Evolutionary conservation across 306 rosid species (phyloP), one percentile per base, ranked within the genome.

Genomic region (Prunus armeniaca): DNA sequence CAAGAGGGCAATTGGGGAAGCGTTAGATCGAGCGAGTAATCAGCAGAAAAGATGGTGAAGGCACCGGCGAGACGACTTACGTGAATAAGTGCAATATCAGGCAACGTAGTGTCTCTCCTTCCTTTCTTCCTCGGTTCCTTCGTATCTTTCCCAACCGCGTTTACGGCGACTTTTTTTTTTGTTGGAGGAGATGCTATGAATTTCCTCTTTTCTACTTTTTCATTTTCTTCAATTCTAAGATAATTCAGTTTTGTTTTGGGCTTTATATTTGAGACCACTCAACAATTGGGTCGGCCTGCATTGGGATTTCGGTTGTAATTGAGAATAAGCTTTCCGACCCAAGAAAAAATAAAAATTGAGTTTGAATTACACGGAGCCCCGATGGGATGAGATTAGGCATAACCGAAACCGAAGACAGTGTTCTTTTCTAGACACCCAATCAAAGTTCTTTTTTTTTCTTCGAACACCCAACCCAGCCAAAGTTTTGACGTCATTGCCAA

Each of bases 51-150:
- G 14, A 32, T 18, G 43, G 46, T 9, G 69, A 65, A 18, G 69
- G 69, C 52, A 56, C 65, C 32, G 49, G 46, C 34, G 8, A 55
- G 20, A 51, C 17, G 19, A 51, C 34, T 56, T 55, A 46, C 64
- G 52, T 34, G 65, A 71, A 71, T 25, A 28, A 32, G 74, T 70
- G 74, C 18, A 70, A 32, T 12, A 54, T 49, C 50, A 47, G 58
- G 73, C 58, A 69, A 52, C 73, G 24, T 12, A 55, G 34, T 7
- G 52, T 72, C 51, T 55, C 64, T 52, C 75, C 75, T 70, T 34
- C 75, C 51, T 34, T 38, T 43, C 65, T 55, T 71, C 19, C 75
- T n/a, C 65, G 65, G 8, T 46, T 68, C 38, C 57, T 68, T 68
- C 72, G 32, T 68, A 34, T 56, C 76, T 56, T 72, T 34, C 52